Base-by-base conservation (phyloP, 768 basidiomycete species). In the Fomitopsis serialis region DNA sequence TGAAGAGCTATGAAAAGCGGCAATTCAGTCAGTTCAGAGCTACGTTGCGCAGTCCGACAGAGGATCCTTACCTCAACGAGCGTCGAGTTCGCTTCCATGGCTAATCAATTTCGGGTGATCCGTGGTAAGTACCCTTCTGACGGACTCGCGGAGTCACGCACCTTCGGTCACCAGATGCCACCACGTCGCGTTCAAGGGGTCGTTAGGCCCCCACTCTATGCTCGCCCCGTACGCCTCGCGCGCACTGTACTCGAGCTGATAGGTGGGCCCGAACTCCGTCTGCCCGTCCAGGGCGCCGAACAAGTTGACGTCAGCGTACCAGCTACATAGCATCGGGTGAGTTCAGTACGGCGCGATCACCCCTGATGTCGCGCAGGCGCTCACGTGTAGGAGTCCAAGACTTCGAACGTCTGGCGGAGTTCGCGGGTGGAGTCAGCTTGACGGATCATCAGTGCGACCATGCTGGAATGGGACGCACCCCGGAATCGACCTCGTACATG, bases 101-200 rank as follows among this genome's bases (percentile, higher is more conserved):
- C 48, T 49, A 24, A 3, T n/a, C 17, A 7, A 40, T 15, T 11
- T 19, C 48, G 48, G 17, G 3, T 4, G 5, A 4, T 32, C 21
- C n/a, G 35, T 6, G 8, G 48, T 49, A 32, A 48, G 46, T 13
- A 8, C 13, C 5, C 25, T 7, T 24, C 32, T 29, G 13, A 49
- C 35, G 27, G 13, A 36, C 12, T 46, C 48, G 2, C 32, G 12
- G 13, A 21, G 46, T 22, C 25, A 70, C 75, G 57, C 52, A 83
- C 85, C 77, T 69, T 89, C 86, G 10, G 88, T 89, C 40, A 90
- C 85, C 44, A 67, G 78, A 60, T 89, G 88, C 88, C 88, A 90
- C 83, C 85, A 90, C 10, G 89, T 89, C 7, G 85, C 85, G 56
- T 90, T 90, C 56, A 91, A 67, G 0, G 88, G 88, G 62, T 87